phyloP scores from a whole-genome alignment of 768 basidiomycete species.

The Rhizopogon sp. region DNA sequence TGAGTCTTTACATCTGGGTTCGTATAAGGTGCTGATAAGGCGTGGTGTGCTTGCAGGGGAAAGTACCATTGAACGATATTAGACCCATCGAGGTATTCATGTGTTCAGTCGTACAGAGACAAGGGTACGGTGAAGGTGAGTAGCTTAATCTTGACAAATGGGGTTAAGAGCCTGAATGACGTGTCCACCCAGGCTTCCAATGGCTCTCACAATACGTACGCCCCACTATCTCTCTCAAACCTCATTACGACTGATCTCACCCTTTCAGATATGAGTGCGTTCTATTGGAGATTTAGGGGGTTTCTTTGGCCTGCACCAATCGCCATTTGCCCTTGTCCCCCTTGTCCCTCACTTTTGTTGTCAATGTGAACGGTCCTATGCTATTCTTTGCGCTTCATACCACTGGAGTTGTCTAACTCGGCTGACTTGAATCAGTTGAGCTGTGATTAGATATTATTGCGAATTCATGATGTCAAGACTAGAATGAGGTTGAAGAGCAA shows the following conservation, averaged over 20 bases:
- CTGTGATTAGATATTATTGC: background rate
- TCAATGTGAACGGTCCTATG: background rate
- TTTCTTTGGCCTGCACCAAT: background rate
- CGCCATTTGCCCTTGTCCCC: background rate
- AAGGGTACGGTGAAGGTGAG: slow-evolving; percentile 95
- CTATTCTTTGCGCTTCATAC: background rate
- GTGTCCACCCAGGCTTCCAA: slow-evolving; percentile 61
- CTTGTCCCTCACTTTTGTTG: background rate
- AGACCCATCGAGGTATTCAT: slow-evolving; percentile 99
- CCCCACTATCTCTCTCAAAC: slow-evolving; percentile 2
- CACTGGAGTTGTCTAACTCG: background rate
- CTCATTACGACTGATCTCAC: background rate
- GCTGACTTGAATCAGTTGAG: background rate
- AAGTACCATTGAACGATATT: slow-evolving; percentile 94
- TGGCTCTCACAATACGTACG: slow-evolving; percentile 97
- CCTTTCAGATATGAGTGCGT: background rate
- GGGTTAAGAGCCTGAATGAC: slow-evolving; percentile 7
- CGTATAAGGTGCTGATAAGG: slow-evolving; percentile 4
- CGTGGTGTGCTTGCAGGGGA: slow-evolving; percentile 55
- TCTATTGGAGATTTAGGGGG: background rate
- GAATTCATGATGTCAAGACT: too few relatives aligned
- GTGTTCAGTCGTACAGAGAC: slow-evolving; percentile 99
- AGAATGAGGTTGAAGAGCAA: too few relatives aligned
- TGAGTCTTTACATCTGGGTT: slow-evolving; percentile 24
- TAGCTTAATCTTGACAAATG: background rate